Evolutionary conservation across 257 asterid species (phyloP).

Genomic region (Perilla frutescens): DNA sequence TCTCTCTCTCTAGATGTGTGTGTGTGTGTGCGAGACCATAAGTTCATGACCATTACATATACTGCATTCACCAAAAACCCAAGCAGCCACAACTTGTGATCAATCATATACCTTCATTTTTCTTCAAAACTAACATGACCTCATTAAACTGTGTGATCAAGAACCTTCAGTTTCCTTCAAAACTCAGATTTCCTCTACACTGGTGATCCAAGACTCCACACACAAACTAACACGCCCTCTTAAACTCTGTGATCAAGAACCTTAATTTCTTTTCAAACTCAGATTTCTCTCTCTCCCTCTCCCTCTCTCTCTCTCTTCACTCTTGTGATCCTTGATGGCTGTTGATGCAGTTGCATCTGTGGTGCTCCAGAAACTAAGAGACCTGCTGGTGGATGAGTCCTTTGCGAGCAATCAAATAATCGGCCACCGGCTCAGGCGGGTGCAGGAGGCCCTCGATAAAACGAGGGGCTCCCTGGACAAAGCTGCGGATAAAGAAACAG

Average conservation of each 20-base stretch:
- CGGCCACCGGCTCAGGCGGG: not conserved
- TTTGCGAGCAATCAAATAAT: constrained; percentile 6
- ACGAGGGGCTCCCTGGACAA: constrained; percentile 7
- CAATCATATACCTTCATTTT: too few species aligned
- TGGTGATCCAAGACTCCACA: too few species aligned
- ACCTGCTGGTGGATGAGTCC: constrained; percentile 20
- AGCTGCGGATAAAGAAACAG: not conserved
- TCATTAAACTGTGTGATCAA: too few species aligned
- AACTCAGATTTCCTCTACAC: too few species aligned
- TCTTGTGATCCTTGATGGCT: not conserved
- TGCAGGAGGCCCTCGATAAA: not conserved
- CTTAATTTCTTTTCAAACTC: not conserved
- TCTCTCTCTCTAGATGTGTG: too few species aligned
- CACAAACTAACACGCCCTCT: not conserved
- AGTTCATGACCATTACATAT: too few species aligned
- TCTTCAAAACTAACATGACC: too few species aligned
- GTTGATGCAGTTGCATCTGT: constrained; percentile 35
- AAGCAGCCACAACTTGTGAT: too few species aligned
- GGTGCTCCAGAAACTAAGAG: constrained; percentile 12
- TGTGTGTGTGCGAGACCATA: too few species aligned
- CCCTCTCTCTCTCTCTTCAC: too few species aligned
- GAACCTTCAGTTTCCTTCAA: too few species aligned
- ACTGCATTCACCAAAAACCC: too few species aligned
- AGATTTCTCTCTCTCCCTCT: not conserved
- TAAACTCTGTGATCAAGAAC: not conserved